phyloP scores from a whole-genome alignment of 2,329 filamentous ascomycete species.

The Fusarium buxicola region DNA sequence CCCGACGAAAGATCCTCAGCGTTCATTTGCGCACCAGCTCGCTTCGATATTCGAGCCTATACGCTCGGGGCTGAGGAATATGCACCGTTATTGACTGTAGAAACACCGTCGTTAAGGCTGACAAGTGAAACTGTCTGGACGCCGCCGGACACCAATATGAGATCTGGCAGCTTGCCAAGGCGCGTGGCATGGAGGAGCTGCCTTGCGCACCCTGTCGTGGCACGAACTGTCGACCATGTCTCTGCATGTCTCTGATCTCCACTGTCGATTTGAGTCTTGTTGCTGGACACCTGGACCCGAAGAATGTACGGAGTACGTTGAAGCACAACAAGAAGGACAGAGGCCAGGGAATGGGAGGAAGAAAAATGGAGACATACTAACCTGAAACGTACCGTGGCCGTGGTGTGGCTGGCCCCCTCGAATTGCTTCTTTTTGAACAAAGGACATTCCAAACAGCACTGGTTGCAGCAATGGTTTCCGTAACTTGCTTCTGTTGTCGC shows the following conservation, averaged over 20 bases:
- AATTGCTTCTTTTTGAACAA: conserved; percentile 38
- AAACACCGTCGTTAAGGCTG: conserved; percentile 26
- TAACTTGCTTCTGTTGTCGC: conserved; percentile 35
- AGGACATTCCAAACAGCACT: conserved; percentile 30
- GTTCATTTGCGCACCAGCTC: conserved; percentile 4
- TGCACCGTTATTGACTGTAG: conserved; percentile 1
- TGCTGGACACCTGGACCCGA: neutral
- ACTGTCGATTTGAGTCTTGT: conserved; percentile 14
- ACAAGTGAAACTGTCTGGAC: conserved; percentile 25
- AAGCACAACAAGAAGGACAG: no score
- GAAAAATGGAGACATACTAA: conserved; percentile 23
- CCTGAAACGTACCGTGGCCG: conserved; percentile 44
- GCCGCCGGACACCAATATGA: conserved; percentile 14
- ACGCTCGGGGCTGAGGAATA: conserved; percentile 1
- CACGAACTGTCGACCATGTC: conserved; percentile 29
- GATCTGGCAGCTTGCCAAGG: conserved; percentile 31
- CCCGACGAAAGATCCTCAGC: conserved; percentile 11
- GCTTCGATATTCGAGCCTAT: conserved; percentile 4
- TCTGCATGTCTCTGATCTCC: conserved; percentile 23
- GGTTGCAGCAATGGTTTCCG: conserved; percentile 37
- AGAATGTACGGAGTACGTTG: no score
- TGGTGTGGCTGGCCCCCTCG: conserved; percentile 28
- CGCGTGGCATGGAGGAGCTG: conserved; percentile 26
- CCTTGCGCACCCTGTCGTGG: conserved; percentile 22
- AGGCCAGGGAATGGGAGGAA: no score